phyloP scores from a whole-genome alignment of 2,329 filamentous ascomycete species.

The Aureobasidium namibiae region DNA sequence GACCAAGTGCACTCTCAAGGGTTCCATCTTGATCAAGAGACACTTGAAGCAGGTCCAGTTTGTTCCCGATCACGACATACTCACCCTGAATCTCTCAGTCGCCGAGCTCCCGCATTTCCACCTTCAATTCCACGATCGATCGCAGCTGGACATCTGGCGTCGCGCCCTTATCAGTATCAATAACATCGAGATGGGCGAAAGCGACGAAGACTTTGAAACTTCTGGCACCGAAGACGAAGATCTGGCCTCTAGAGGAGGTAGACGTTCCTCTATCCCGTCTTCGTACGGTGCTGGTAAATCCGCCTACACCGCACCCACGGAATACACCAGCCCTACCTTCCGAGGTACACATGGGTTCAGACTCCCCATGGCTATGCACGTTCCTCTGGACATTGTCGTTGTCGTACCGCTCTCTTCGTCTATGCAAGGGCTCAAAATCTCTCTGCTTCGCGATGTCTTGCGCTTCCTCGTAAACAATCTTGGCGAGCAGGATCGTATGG shows the following conservation, averaged over 20 bases:
- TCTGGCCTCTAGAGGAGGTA: slow-evolving; percentile 37
- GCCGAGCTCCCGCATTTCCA: slow-evolving; percentile 90
- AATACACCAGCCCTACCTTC: slow-evolving; percentile 66
- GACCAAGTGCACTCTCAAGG: slow-evolving; percentile 79
- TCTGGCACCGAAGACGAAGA: slow-evolving; percentile 88
- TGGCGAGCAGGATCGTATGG: slow-evolving; percentile 92
- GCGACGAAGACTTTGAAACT: slow-evolving; percentile 69
- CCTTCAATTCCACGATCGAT: slow-evolving; percentile 74
- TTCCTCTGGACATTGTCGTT: slow-evolving; percentile 90
- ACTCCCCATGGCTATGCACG: slow-evolving; percentile 56
- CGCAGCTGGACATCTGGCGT: slow-evolving; percentile 84
- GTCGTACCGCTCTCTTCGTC: slow-evolving; percentile 96
- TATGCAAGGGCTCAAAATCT: slow-evolving; percentile 99
- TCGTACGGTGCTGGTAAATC: slow-evolving; percentile 76
- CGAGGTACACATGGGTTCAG: slow-evolving; percentile 37
- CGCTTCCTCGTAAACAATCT: slow-evolving; percentile 86
- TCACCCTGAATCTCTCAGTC: slow-evolving; percentile 86
- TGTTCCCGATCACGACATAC: slow-evolving; percentile 61
- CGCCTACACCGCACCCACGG: slow-evolving; percentile 78
- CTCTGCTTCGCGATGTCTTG: slow-evolving; percentile 80
- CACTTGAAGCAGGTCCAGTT: slow-evolving; percentile 85
- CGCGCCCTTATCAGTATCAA: slow-evolving; percentile 80
- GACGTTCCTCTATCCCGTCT: slow-evolving; percentile 71
- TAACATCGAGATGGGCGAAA: slow-evolving; percentile 49
- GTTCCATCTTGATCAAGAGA: slow-evolving; percentile 96